Base-by-base conservation (phyloP, 805 yeast species). In the Candida khao-thaluensis region DNA sequence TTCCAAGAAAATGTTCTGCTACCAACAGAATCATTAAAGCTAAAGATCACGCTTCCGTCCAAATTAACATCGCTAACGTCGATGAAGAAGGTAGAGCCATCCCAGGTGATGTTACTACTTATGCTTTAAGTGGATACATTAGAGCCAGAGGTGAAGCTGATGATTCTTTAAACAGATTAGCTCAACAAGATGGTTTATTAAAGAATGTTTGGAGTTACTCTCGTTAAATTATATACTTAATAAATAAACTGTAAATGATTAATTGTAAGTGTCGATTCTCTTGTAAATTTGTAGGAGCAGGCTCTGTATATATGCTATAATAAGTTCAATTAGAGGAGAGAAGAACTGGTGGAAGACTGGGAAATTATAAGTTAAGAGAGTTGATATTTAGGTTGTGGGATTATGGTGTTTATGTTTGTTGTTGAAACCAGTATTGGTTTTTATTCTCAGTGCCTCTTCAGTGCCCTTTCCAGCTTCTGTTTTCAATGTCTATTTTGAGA, bases 1-100 rank as follows among this genome's bases (percentile, higher is more conserved):
- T 91, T 76, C 99, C 99, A 81, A 88, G 99, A 85, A 93, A 93
- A 82, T 93, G 99, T 83, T 93, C 99, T 77, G 99, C 99, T 70
- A 89, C 99, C 77, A 90, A 89, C 96, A 89, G 97, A 82, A 89
- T 93, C 79, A 90, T 93, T 84, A 89, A 88, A 82, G 90, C 99
- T 67, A 90, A 93, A 82, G 99, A 93, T 79, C 99, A 93, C 77
- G 93, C 97, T 60, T 86, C 98, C 54, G 97, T 93, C 62, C 99
- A 93, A 79, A 85, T 93, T 79, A 91, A 86, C 91, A 81, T 93
- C 63, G 98, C 96, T 66, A 88, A 91, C 76, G 96, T 93, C 66
- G 97, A 93, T 68, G 96, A 80, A 69, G 83, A 85, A 66, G 99
- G 99, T 61, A 90, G 84, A 70, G 93, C 93, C 60, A 79, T 91